phyloP scores from a whole-genome alignment of 169 alveolate species.

The Cryptosporidium canis region DNA sequence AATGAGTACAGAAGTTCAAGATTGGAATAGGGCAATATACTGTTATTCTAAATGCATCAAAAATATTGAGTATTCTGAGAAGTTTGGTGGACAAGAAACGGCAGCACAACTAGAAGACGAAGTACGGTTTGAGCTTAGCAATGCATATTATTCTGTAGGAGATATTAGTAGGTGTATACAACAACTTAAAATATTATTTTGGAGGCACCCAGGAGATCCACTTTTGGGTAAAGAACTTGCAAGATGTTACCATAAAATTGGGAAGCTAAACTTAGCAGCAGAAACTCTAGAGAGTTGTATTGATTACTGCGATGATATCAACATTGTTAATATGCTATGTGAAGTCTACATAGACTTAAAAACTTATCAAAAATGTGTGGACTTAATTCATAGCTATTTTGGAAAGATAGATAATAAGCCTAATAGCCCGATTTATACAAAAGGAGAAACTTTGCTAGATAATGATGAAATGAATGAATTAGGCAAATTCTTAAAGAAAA shows the following conservation, averaged over 20 bases:
- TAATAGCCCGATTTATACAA: background rate
- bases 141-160: slow-evolving; percentile 30
- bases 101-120: slow-evolving; percentile 63
- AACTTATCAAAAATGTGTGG: slow-evolving; percentile 45
- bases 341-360: slow-evolving; percentile 64
- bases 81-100: slow-evolving; percentile 24
- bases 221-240: slow-evolving; percentile 67
- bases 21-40: slow-evolving; percentile 72
- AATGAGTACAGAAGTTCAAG: slow-evolving; percentile 77
- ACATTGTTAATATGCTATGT: slow-evolving; percentile 54
- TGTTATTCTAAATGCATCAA: slow-evolving; percentile 67
- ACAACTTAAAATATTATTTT: slow-evolving; percentile 58
- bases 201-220: slow-evolving; percentile 72
- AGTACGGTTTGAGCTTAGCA: slow-evolving; percentile 63
- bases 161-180: slow-evolving; percentile 52
- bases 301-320: slow-evolving; percentile 1
- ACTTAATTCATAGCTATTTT: slow-evolving; percentile 26
- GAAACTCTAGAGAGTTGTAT: slow-evolving; percentile 68
- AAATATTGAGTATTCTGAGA: slow-evolving; percentile 16
- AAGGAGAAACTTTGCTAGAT: background rate
- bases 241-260: slow-evolving; percentile 70
- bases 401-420: background rate
- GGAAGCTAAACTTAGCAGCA: slow-evolving; percentile 49
- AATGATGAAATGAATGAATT: background rate
- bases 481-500: background rate